Percentiles rank a stretch among this genome's conserved stretches.
phyloP scores from a whole-genome alignment of 176 grass and related monocot species.

The Carex cristatella region DNA sequence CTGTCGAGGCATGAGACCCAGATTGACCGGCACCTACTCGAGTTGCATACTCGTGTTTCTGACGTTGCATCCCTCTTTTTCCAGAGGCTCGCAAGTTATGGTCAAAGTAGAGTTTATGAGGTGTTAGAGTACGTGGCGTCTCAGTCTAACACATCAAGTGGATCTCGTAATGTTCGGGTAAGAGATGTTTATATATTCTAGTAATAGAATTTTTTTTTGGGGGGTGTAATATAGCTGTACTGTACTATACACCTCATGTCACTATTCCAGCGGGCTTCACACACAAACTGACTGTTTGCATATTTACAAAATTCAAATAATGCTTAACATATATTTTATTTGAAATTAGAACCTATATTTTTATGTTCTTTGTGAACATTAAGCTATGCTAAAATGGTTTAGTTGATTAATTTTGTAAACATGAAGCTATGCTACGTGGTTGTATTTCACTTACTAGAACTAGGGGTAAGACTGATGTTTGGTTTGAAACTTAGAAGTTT shows the following conservation, averaged over 20 bases:
- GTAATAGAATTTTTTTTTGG: background rate
- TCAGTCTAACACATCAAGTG: constrained; percentile 32
- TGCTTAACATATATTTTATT: background rate
- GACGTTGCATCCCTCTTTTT: constrained; percentile 50
- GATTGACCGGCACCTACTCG: constrained; percentile 71
- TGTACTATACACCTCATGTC: background rate
- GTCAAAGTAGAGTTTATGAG: constrained; percentile 73
- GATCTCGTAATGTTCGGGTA: constrained; percentile 26
- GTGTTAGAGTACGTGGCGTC: constrained; percentile 71
- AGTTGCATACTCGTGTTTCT: constrained; percentile 56
- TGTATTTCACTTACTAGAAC: background rate
- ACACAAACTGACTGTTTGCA: background rate
- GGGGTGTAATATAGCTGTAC: background rate
- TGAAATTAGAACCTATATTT: background rate
- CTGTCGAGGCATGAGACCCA: constrained; percentile 74
- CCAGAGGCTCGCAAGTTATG: constrained; percentile 53
- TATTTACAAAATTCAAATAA: background rate
- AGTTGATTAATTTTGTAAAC: background rate
- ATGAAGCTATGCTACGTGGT: background rate
- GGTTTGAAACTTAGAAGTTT: background rate
- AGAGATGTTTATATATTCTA: background rate
- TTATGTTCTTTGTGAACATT: background rate
- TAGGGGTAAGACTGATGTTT: background rate
- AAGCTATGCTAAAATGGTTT: background rate
- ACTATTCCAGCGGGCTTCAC: background rate